Percentiles rank a stretch among this genome's conserved stretches.
Conservation (phyloP, 176 grass and related monocot genomes). For the Eleusine coracana region DNA sequence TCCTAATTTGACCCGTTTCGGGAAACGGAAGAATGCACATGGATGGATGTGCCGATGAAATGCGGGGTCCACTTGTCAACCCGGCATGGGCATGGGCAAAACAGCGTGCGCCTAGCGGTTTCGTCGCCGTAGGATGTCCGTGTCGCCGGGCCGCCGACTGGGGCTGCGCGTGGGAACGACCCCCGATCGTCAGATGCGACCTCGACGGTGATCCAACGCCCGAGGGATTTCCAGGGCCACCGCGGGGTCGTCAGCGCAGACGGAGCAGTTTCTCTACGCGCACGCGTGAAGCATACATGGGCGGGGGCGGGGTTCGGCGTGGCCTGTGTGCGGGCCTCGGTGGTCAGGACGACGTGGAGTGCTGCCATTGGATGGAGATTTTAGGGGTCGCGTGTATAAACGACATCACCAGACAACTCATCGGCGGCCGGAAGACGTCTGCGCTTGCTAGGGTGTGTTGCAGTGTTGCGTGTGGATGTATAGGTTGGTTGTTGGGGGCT, state of each 20-base stretch:
- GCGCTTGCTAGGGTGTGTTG: not conserved
- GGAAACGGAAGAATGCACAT: not conserved
- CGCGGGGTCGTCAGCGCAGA: not conserved
- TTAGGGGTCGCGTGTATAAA: not conserved
- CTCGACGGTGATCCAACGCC: not conserved
- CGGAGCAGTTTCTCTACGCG: not conserved
- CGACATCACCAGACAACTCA: slow-evolving; percentile 23
- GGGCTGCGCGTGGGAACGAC: not conserved
- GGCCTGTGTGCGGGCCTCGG: not conserved
- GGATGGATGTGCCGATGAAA: not conserved
- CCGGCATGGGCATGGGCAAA: not conserved
- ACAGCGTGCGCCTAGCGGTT: slow-evolving; percentile 15
- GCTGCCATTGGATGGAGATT: slow-evolving; percentile 11
- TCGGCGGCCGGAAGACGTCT: not conserved
- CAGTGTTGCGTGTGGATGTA: slow-evolving; percentile 17
- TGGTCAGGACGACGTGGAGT: slow-evolving; percentile 21
- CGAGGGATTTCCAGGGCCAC: not conserved
- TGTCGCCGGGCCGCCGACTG: slow-evolving; percentile 44
- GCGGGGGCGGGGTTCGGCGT: accelerated
- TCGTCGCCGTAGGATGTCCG: slow-evolving; percentile 39
- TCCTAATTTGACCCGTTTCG: slow-evolving; percentile 35
- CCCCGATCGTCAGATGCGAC: not conserved
- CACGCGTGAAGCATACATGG: slow-evolving; percentile 22
- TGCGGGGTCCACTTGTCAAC: not conserved
- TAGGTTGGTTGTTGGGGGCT: not conserved